Base-by-base conservation (phyloP, 2,329 filamentous ascomycete species). In the Epichloe uncinata region DNA sequence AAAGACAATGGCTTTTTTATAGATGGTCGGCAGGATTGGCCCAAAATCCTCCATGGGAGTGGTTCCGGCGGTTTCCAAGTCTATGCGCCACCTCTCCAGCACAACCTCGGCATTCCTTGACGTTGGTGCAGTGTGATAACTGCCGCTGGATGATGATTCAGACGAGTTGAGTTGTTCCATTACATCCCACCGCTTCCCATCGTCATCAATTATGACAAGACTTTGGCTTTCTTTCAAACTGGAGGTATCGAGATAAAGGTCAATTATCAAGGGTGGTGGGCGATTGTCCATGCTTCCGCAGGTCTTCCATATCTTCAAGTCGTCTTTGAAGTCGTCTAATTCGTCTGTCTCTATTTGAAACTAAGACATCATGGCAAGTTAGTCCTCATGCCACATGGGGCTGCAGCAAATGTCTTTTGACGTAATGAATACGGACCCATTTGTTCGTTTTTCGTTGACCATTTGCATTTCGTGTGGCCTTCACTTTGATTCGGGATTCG, bases 281-380 rank as follows among this genome's bases (percentile, higher is more conserved):
- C 78, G 81, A 59, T 85, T 84, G 47, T 87, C 81, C 55, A 85
- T 77, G 52, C 85, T 80, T 63, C 91, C 85, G 62, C 85, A 86
- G 43, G 73, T 78, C 66, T 84, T 91, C 90, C 90, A 98, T 51
- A 80, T 74, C 58, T 78, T 77, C 54, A 97, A 77, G 56, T 93
- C 85, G 56, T 94, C 84, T 60, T 78, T 75, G 61, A 95, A 89
- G 53, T 86, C 82, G 61, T 95, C 87, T 55, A 91, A 91, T 59
- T 98, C 93, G 59, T 95, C 86, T 42, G 95, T 84, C 57, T 95
- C 85, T 58, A 96, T 82, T 72, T 95, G 94, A 69, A 96, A 98
- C 93, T 97, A 61, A 43, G 30, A 26, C 18, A 34, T 13, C 38
- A 34, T 43, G 38, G 15, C 35, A 20, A 15, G 40, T 48, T 48